phyloP scores from a whole-genome alignment of 176 grass and related monocot genomes.

The Bolboschoenus planiculmis region DNA sequence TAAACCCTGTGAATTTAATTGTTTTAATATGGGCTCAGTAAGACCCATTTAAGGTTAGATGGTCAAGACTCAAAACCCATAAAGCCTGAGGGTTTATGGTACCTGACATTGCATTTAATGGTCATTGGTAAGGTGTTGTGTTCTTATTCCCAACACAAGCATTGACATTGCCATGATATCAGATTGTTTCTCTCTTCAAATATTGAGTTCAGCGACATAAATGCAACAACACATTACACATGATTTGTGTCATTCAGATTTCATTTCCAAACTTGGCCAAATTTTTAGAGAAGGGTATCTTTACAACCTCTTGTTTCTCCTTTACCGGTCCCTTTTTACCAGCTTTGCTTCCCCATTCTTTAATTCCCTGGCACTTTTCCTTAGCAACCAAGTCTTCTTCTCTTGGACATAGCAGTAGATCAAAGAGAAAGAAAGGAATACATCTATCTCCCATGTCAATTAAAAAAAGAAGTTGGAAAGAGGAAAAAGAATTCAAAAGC shows the following conservation, averaged over 20 bases:
- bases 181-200: not conserved
- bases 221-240: not conserved
- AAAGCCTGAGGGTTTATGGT: not conserved
- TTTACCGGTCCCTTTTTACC: not conserved
- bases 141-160: not conserved
- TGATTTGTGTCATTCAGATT: not conserved
- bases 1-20: not conserved
- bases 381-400: conserved; percentile 37
- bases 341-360: conserved; percentile 15
- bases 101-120: not conserved
- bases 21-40: not conserved
- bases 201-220: not conserved
- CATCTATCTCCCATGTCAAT: not conserved
- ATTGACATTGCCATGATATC: not conserved
- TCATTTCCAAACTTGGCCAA: not conserved
- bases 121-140: not conserved
- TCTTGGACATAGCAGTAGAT: conserved; percentile 41
- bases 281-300: not conserved
- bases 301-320: not conserved
- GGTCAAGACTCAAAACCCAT: not conserved
- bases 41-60: not conserved
- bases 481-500: conserved; percentile 2
- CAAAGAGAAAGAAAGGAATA: conserved; percentile 16
- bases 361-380: conserved; percentile 36
- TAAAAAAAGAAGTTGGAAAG: not conserved